Base-by-base conservation (phyloP, 306 rosid genomes). In the Canavalia ensiformis region DNA sequence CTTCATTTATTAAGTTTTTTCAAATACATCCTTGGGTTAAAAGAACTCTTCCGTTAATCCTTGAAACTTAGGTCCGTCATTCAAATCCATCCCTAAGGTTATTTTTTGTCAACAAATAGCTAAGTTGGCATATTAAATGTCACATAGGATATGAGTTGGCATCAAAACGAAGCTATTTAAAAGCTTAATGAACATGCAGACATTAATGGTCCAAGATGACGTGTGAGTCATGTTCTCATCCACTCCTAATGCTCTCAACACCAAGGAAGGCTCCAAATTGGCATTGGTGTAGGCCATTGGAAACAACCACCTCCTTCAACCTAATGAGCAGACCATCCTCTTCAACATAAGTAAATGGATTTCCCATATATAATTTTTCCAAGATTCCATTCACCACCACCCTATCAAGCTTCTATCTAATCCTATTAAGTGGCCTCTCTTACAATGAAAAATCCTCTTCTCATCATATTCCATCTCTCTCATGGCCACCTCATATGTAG, bases 151-250 rank as follows among this genome's bases (percentile, higher is more conserved):
- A n/a, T n/a, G n/a, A n/a, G n/a, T n/a, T n/a, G n/a, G n/a, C n/a
- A n/a, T n/a, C n/a, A n/a, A n/a, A n/a, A n/a, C n/a, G n/a, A n/a
- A n/a, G n/a, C n/a, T n/a, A n/a, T n/a, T n/a, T n/a, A n/a, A n/a
- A n/a, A n/a, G n/a, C n/a, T n/a, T n/a, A n/a, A n/a, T n/a, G n/a
- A n/a, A n/a, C n/a, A n/a, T n/a, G n/a, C n/a, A n/a, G n/a, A n/a
- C n/a, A n/a, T n/a, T n/a, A n/a, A n/a, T n/a, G n/a, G n/a, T n/a
- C n/a, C n/a, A n/a, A n/a, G n/a, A n/a, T n/a, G 99, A 95, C 49
- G 99, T 95, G 39, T 95, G 99, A 29, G 98, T 98, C 99, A 93
- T 93, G 70, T 93, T 97, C 84, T 95, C 99, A n/a, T 95, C 98
- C 84, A 95, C 99, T 41, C 99, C 99, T 83, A 95, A 76, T 0